Evolutionary conservation across 1,139 yeast species (phyloP).

Genomic region (Geotrichum europaeum): DNA sequence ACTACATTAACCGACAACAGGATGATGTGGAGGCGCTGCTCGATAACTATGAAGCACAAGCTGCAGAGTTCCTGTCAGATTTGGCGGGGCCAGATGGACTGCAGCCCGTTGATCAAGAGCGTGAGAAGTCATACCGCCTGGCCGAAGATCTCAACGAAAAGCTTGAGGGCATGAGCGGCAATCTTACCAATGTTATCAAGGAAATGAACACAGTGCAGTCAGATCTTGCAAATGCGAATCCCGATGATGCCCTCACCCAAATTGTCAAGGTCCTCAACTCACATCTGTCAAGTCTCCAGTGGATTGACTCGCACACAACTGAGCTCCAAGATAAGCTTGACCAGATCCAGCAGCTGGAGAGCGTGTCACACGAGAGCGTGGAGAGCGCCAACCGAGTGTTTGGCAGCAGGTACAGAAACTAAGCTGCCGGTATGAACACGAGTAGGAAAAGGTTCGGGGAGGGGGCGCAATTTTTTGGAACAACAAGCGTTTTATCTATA

Average conservation of each 20-base stretch:
- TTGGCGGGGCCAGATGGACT: constrained; percentile 35
- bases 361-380: constrained; percentile 22
- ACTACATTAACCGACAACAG: constrained; percentile 86
- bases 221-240: constrained; percentile 59
- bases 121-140: constrained; percentile 82
- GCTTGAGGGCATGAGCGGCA: constrained; percentile 68
- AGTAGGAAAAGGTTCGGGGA: not conserved
- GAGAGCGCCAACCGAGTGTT: constrained; percentile 16
- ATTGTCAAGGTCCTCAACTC: constrained; percentile 78
- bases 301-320: constrained; percentile 71
- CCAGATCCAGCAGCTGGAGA: constrained; percentile 30
- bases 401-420: constrained; percentile 6
- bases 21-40: constrained; percentile 79
- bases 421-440: not conserved
- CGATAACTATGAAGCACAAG: constrained; percentile 81
- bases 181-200: constrained; percentile 66
- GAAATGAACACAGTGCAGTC: constrained; percentile 87
- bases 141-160: constrained; percentile 85
- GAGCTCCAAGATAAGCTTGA: constrained; percentile 61
- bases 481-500: not conserved
- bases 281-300: constrained; percentile 83
- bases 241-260: constrained; percentile 47
- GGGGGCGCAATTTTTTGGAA: not conserved
- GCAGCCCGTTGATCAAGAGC: constrained; percentile 64
- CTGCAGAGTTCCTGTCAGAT: constrained; percentile 44